Base-by-base conservation (phyloP, 1,139 yeast species). In the Lodderomyces jiufengensis region DNA sequence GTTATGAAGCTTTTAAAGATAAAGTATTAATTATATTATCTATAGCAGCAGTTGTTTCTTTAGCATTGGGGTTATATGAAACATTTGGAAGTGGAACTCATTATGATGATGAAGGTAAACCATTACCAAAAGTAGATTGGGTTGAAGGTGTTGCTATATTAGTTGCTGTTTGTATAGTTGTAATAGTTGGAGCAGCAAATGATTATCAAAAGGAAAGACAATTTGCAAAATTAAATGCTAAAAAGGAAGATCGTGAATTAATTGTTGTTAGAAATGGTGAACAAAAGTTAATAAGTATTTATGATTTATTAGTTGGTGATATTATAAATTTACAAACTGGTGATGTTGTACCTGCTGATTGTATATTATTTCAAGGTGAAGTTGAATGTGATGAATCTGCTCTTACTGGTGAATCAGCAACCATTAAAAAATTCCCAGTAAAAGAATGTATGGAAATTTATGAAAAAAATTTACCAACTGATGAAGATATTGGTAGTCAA, bases 91-190 rank as follows among this genome's bases (percentile, higher is more conserved):
- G 84, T 47, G 88, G 82, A 0, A 70, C 88, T 0, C 78, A 78
- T 51, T 74, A 75, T 50, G 97, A 90, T 55, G 80, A 76, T 9
- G 85, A 86, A 47, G 95, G 95, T 16, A 67, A 76, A 16, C 66
- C 76, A 13, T 55, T 80, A 37, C 96, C 96, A 12, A 77, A 78
- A 49, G 92, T 90, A 20, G 95, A 88, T 54, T 88, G 97, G 97
- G 96, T 94, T 33, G 99, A 92, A 66, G 99, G 99, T 47, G 95
- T 90, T 29, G 98, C 98, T 29, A 94, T 94, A 54, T 75, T 94
- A 48, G 85, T 84, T 13, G 99, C 99, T 12, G 85, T 94, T 21
- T 53, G 79, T 8, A 92, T 94, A 43, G 97, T 94, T 27, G 95
- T 94, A 5, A 48, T 86, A 3, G 98, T 94, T 10, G 95, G 97